Conservation (phyloP, 805 yeast genomes). For the Saturnispora halmiae region DNA sequence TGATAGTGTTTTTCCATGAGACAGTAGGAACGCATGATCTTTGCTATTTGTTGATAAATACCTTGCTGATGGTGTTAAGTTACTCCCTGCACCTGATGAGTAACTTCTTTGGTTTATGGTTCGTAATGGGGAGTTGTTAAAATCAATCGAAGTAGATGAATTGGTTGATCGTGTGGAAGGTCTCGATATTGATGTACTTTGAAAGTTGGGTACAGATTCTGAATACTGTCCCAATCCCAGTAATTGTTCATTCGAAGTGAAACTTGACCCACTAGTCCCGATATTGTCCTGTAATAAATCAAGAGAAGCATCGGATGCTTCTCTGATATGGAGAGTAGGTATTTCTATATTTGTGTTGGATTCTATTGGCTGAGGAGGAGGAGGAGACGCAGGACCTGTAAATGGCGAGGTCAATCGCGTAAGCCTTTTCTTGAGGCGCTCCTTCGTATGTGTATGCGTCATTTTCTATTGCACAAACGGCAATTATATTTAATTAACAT, state of each 20-base stretch:
- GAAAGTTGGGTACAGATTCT: not conserved
- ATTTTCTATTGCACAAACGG: too few relatives aligned
- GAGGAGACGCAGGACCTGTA: constrained; percentile 1
- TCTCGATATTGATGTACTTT: constrained; percentile 1
- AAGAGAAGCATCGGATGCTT: constrained; percentile 1
- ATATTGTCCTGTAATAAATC: not conserved
- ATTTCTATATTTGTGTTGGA: not conserved
- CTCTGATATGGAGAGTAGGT: not conserved
- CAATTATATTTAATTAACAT: not conserved
- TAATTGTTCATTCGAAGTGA: too few relatives aligned
- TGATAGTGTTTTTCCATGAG: constrained; percentile 8
- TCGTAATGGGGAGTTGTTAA: constrained; percentile 1
- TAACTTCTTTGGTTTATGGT: not conserved
- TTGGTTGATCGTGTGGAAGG: constrained; percentile 5
- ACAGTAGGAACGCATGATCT: constrained; percentile 7
- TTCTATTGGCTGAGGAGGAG: not conserved
- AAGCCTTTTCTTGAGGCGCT: constrained; percentile 3
- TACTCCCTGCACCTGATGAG: not conserved
- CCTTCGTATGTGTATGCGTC: not conserved
- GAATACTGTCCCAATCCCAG: not conserved
- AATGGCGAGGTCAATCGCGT: constrained; percentile 6
- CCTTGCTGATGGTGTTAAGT: constrained; percentile 1
- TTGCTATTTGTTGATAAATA: constrained; percentile 3
- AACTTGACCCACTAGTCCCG: too few relatives aligned
- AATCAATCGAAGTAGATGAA: constrained; percentile 4